Conservation (phyloP, 768 basidiomycete species). For the Trametes cubensis region DNA sequence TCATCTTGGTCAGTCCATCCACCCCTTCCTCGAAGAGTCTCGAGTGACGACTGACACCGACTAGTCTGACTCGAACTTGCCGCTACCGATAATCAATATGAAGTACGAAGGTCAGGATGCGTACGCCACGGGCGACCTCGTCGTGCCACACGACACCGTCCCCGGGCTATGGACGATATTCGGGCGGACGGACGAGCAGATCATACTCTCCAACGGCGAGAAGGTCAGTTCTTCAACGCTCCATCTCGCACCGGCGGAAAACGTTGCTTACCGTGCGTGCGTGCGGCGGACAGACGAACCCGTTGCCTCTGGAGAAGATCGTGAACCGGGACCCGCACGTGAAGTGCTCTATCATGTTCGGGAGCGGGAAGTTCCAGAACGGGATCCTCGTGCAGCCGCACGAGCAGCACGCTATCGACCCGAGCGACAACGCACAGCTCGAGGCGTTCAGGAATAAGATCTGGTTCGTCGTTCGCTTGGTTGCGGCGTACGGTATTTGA, state of each 20-base stretch:
- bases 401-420: conserved; percentile 32
- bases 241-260: not conserved
- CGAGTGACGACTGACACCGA: not conserved
- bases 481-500: no score
- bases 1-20: conserved; percentile 5
- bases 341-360: conserved; percentile 41
- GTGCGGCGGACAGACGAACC: conserved; percentile 29
- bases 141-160: conserved; percentile 24
- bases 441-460: conserved; percentile 39
- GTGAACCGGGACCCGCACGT: conserved; percentile 40
- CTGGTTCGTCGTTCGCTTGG: conserved; percentile 31
- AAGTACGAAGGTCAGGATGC: conserved; percentile 24
- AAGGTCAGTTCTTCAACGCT: conserved; percentile 37
- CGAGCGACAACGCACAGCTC: conserved; percentile 31
- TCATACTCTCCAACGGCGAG: conserved; percentile 46
- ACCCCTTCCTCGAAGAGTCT: not conserved
- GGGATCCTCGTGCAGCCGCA: conserved; percentile 45
- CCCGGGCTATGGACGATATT: conserved; percentile 32
- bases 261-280: conserved; percentile 15
- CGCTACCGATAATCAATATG: conserved; percentile 15
- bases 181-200: conserved; percentile 47
- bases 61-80: not conserved
- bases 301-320: conserved; percentile 33
- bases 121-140: conserved; percentile 24
- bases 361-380: conserved; percentile 41